Conservation (phyloP, 2,329 filamentous ascomycete genomes). For the Xylaria sp. region DNA sequence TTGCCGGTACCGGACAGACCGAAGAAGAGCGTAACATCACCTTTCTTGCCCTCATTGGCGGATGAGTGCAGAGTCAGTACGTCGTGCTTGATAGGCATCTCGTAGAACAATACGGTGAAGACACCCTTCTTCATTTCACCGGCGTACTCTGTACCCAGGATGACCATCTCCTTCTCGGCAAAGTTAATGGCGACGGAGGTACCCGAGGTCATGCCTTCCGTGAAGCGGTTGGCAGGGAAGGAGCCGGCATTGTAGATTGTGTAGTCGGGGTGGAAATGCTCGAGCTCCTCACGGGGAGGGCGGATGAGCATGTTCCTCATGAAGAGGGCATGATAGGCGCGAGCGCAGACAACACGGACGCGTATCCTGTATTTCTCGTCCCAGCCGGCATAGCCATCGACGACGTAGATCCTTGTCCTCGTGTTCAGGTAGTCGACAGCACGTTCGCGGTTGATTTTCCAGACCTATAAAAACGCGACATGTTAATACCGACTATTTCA, state of each 20-base stretch:
- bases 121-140: constrained; percentile 98
- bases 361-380: constrained; percentile 98
- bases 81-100: constrained; percentile 99
- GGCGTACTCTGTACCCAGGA: constrained; percentile 97
- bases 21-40: constrained; percentile 99
- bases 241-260: constrained; percentile 99
- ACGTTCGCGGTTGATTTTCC: constrained; percentile 99
- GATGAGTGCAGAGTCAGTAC: constrained; percentile 98
- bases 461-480: constrained; percentile 71
- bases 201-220: constrained; percentile 97
- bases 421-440: constrained; percentile 99
- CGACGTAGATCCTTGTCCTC: constrained; percentile 96
- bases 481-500: constrained; percentile 22
- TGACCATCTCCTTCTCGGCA: constrained; percentile 99
- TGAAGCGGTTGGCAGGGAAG: constrained; percentile 98
- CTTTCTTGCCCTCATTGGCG: constrained; percentile 93
- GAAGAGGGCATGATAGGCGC: constrained; percentile 99
- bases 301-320: constrained; percentile 99
- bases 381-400: constrained; percentile 98
- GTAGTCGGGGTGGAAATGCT: constrained; percentile 99
- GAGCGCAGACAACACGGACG: constrained; percentile 97
- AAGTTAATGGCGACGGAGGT: constrained; percentile 99
- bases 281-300: constrained; percentile 87
- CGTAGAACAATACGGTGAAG: constrained; percentile 99
- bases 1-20: constrained; percentile 98